A percentile compares a stretch with the other conserved stretches of the same genome.
These are phyloP conservation scores for Onygenales sp. DNA, from an alignment of 2,329 filamentous ascomycete species.

Conservation along the genomic window DNA sequence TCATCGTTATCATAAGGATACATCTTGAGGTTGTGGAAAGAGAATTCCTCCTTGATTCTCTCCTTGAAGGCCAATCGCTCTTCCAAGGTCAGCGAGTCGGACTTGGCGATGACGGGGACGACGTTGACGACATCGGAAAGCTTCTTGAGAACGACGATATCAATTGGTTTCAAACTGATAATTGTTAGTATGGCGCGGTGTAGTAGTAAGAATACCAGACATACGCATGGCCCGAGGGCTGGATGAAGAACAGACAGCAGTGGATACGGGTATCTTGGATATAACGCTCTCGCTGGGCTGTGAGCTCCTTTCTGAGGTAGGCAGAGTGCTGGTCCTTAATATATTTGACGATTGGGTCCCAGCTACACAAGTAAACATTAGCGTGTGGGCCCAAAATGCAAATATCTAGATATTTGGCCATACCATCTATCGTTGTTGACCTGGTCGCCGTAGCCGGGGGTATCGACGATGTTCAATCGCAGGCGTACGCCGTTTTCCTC, in stretches of 20 bases:
- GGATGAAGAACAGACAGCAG: constrained; percentile 99
- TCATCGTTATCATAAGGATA: constrained; percentile 99
- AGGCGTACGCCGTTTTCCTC: constrained; percentile 98
- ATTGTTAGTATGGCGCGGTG: not conserved
- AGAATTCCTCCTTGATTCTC: constrained; percentile 98
- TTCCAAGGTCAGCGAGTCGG: constrained; percentile 89
- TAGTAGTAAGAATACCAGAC: constrained; percentile 11
- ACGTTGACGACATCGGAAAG: constrained; percentile 98
- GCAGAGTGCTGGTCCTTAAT: constrained; percentile 99
- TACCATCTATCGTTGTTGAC: constrained; percentile 98
- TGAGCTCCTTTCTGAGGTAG: constrained; percentile 98
- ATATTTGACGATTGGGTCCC: constrained; percentile 99
- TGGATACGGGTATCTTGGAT: constrained; percentile 99
- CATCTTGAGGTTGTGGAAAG: constrained; percentile 99
- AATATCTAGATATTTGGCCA: constrained; percentile 12
- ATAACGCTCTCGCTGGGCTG: constrained; percentile 96
- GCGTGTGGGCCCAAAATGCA: not conserved
- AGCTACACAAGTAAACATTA: constrained; percentile 39
- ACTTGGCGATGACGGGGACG: constrained; percentile 96
- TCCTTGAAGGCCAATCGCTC: constrained; percentile 97
- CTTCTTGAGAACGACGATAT: constrained; percentile 99
- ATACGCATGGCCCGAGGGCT: constrained; percentile 86
- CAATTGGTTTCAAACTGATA: constrained; percentile 77
- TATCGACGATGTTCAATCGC: constrained; percentile 97
- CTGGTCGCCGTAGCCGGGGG: constrained; percentile 93